Evolutionary conservation across 2,329 filamentous ascomycete species (phyloP).

Genomic region (Aspergillus sp.): DNA sequence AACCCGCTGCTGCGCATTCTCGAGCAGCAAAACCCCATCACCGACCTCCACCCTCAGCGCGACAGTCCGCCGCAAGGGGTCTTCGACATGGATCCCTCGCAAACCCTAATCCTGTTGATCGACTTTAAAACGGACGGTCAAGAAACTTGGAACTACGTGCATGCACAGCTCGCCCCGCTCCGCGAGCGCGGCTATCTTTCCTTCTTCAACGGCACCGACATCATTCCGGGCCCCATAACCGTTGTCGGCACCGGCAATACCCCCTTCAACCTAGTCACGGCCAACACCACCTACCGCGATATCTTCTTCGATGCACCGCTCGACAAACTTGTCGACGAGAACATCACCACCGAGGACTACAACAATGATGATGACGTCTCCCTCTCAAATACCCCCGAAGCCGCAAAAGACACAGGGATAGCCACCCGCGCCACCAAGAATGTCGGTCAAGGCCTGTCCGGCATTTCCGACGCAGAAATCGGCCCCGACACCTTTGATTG

Average conservation of each 20-base stretch:
- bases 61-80: conserved; percentile 46
- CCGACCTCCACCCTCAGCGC: conserved; percentile 35
- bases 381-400: background rate
- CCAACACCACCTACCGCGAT: conserved; percentile 53
- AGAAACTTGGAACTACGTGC: conserved; percentile 40
- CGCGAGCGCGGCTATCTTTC: conserved; percentile 53
- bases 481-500: conserved; percentile 47
- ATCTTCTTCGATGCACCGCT: conserved; percentile 60
- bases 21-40: conserved; percentile 51
- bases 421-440: conserved; percentile 21
- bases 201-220: conserved; percentile 50
- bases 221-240: conserved; percentile 51
- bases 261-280: conserved; percentile 50
- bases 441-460: conserved; percentile 50
- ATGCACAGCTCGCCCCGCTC: conserved; percentile 48
- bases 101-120: conserved; percentile 55
- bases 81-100: conserved; percentile 52
- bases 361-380: conserved; percentile 22
- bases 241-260: conserved; percentile 58
- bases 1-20: conserved; percentile 54
- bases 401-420: background rate
- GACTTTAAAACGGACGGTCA: conserved; percentile 52
- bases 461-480: conserved; percentile 37
- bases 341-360: background rate
- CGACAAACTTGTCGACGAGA: conserved; percentile 34